Conservation (phyloP, 768 basidiomycete species). For the Hygrocybe punicea region DNA sequence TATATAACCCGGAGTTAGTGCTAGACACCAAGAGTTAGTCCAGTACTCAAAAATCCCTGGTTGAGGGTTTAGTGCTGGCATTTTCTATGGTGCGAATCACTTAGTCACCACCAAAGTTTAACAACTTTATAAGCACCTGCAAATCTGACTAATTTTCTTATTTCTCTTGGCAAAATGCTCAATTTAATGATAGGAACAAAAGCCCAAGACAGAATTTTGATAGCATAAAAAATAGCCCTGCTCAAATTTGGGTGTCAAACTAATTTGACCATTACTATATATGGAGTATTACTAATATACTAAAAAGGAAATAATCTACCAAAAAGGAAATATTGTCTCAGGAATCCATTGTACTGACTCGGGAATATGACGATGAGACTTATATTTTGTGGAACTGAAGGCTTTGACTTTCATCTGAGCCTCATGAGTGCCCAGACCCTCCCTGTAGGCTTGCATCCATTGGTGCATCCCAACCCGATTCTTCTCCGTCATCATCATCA, state of each 20-base stretch:
- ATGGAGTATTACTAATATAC: no score
- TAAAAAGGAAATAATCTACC: background rate
- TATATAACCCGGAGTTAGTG: no score
- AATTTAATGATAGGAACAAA: background rate
- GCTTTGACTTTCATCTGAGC: slow-evolving; percentile 29
- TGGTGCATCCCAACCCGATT: slow-evolving; percentile 21
- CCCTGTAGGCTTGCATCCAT: slow-evolving; percentile 34
- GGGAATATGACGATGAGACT: slow-evolving; percentile 24
- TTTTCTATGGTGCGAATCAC: background rate
- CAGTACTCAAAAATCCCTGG: no score
- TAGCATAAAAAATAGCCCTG: background rate
- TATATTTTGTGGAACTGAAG: slow-evolving; percentile 33
- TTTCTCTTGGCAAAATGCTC: background rate
- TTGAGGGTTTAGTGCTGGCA: no score
- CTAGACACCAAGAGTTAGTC: no score
- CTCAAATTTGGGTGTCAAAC: background rate
- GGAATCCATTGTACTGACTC: slow-evolving; percentile 7
- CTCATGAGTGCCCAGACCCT: slow-evolving; percentile 19
- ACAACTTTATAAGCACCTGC: background rate
- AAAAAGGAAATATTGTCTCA: background rate
- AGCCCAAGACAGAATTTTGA: background rate
- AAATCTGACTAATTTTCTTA: background rate
- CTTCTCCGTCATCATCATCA: no score
- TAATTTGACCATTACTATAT: background rate
- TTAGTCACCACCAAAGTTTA: background rate